Conservation (phyloP, 2,329 filamentous ascomycete genomes). For the Cercospora citrullina region DNA sequence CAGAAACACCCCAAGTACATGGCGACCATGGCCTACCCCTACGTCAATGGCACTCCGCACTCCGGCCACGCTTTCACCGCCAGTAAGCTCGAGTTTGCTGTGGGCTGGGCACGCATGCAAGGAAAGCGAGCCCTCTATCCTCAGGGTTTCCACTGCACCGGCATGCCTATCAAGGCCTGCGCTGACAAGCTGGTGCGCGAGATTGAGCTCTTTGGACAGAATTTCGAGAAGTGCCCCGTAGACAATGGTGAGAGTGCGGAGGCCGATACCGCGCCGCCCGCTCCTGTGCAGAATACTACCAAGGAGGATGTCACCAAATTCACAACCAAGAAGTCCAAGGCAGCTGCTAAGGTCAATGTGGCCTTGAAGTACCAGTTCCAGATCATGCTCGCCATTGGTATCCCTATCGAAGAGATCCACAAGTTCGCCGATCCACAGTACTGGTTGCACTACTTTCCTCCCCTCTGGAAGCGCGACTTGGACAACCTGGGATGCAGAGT, state of each 20-base stretch:
- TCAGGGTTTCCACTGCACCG: constrained; percentile 92
- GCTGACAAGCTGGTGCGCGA: constrained; percentile 93
- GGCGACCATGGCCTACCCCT: constrained; percentile 73
- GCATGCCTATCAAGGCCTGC: constrained; percentile 97
- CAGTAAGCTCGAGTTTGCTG: constrained; percentile 88
- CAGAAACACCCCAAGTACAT: constrained; percentile 88
- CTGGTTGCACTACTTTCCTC: constrained; percentile 91
- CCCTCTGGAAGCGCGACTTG: constrained; percentile 75
- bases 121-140: constrained; percentile 86
- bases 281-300: constrained; percentile 61
- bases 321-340: constrained; percentile 88
- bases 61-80: constrained; percentile 91
- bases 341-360: constrained; percentile 75
- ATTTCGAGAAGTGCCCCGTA: constrained; percentile 76
- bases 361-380: constrained; percentile 96
- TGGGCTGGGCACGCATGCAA: constrained; percentile 84
- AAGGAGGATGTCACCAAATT: constrained; percentile 91
- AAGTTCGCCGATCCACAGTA: constrained; percentile 87
- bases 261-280: constrained; percentile 47
- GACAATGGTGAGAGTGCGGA: constrained; percentile 52
- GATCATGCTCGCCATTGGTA: constrained; percentile 89
- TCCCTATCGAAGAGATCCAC: constrained; percentile 85
- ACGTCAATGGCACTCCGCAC: constrained; percentile 82
- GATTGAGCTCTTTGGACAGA: constrained; percentile 81
- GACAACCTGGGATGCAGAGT: constrained; percentile 81